Evolutionary conservation across 164 flowering plant genomes (phyloP).

Genomic region (Umbilicus rupestris): DNA sequence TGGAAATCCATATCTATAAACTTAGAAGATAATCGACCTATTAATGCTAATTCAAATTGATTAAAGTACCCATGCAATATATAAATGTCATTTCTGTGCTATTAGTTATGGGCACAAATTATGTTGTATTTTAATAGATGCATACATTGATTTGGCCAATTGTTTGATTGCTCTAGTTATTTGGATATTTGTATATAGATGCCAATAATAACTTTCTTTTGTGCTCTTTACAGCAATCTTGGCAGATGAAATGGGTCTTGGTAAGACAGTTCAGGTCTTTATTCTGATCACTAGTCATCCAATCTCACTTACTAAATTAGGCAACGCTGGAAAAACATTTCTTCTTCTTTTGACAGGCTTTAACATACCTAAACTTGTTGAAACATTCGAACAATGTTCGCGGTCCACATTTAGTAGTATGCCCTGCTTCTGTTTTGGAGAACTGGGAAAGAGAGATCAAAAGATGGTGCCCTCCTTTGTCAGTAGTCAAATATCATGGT

Average conservation of each 20-base stretch:
- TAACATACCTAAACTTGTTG: conserved; percentile 71
- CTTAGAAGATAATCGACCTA: neutral
- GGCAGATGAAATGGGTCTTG: conserved; percentile 99
- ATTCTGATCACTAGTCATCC: conserved; percentile 3
- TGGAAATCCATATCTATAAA: neutral
- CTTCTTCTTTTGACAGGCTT: conserved; percentile 53
- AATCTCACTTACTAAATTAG: neutral
- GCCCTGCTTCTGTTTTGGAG: conserved; percentile 94
- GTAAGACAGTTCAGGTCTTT: conserved; percentile 88
- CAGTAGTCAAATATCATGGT: conserved; percentile 80
- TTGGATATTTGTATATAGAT: neutral
- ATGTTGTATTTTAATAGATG: neutral
- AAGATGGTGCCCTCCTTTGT: conserved; percentile 90
- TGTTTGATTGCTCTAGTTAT: neutral
- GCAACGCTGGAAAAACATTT: conserved; percentile 2
- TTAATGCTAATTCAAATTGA: neutral
- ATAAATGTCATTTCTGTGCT: neutral
- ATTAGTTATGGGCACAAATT: neutral
- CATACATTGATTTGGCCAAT: neutral
- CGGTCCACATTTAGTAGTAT: conserved; percentile 93
- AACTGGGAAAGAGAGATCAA: conserved; percentile 97
- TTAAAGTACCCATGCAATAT: neutral
- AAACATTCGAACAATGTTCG: conserved; percentile 72
- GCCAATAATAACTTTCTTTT: neutral
- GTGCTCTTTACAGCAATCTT: conserved; percentile 61